A percentile compares a stretch with the other conserved stretches of the same genome.
These are phyloP conservation scores for Clitopilus hobsonii DNA, from an alignment of 768 basidiomycete genomes.

Conservation along the genomic window DNA sequence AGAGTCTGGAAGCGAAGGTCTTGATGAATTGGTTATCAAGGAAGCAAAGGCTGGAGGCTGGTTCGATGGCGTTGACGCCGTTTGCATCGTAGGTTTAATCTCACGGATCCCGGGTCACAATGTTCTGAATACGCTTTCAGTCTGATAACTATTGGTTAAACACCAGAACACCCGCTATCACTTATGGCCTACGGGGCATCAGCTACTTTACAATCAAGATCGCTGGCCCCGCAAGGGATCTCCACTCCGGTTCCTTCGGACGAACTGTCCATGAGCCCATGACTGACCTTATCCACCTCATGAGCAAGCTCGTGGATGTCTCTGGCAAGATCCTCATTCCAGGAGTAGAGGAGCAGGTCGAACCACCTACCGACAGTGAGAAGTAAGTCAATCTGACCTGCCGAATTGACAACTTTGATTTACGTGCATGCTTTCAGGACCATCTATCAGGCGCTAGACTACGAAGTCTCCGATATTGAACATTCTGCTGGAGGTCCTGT, in stretches of 20 bases:
- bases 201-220: slow-evolving; percentile 82
- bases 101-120: too few relatives aligned
- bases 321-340: slow-evolving; percentile 84
- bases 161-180: slow-evolving; percentile 72
- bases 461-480: slow-evolving; percentile 68
- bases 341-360: slow-evolving; percentile 83
- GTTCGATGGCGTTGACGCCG: slow-evolving; percentile 86
- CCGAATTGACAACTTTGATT: not conserved
- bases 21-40: slow-evolving; percentile 78
- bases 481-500: slow-evolving; percentile 70
- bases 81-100: slow-evolving; percentile 80
- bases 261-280: slow-evolving; percentile 85
- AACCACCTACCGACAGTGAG: slow-evolving; percentile 68
- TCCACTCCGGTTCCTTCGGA: slow-evolving; percentile 89
- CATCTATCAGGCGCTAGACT: slow-evolving; percentile 74
- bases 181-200: slow-evolving; percentile 86
- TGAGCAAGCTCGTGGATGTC: slow-evolving; percentile 80
- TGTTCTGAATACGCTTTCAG: slow-evolving; percentile 28
- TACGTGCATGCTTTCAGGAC: slow-evolving; percentile 45
- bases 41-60: slow-evolving; percentile 73
- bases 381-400: slow-evolving; percentile 31
- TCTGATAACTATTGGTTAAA: slow-evolving; percentile 96
- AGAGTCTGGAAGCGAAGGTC: slow-evolving; percentile 86
- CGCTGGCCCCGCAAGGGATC: slow-evolving; percentile 78
- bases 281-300: slow-evolving; percentile 83